phyloP scores from a whole-genome alignment of 371 early-diverging fungal genomes.

The Rhizopus arrhizus region DNA sequence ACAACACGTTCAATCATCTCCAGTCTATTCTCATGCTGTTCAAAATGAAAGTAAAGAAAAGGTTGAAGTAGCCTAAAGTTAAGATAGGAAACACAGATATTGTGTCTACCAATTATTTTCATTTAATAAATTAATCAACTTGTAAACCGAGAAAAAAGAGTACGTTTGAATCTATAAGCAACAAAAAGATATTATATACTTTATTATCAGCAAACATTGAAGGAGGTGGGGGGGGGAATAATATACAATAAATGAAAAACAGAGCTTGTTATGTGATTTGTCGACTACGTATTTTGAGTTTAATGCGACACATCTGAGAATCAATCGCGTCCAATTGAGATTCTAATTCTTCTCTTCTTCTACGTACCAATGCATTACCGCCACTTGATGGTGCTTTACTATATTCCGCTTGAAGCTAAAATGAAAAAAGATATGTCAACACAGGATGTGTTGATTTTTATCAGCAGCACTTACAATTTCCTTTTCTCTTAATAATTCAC shows the following conservation, averaged over 20 bases:
- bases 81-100: too few species aligned
- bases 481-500: slow-evolving; percentile 28
- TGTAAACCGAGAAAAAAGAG: slow-evolving; percentile 5
- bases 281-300: slow-evolving; percentile 33
- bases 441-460: neutral
- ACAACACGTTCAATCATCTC: neutral
- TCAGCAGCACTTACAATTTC: slow-evolving; percentile 26
- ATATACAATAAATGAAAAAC: slow-evolving; percentile 4
- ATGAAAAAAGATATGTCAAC: neutral
- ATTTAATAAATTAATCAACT: slow-evolving; percentile 2
- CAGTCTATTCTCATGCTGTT: neutral
- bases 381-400: slow-evolving; percentile 62
- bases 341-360: slow-evolving; percentile 60
- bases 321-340: slow-evolving; percentile 52
- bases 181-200: neutral
- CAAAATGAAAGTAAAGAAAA: neutral
- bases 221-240: neutral
- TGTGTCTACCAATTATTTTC: neutral
- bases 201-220: neutral
- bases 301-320: slow-evolving; percentile 48
- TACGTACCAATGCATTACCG: slow-evolving; percentile 53
- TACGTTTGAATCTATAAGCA: neutral
- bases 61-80: neutral
- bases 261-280: slow-evolving; percentile 15
- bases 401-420: slow-evolving; percentile 40